Evolutionary conservation across 2,329 filamentous ascomycete genomes (phyloP).

Genomic region (Pseudopyrenochaeta lycopersici): DNA sequence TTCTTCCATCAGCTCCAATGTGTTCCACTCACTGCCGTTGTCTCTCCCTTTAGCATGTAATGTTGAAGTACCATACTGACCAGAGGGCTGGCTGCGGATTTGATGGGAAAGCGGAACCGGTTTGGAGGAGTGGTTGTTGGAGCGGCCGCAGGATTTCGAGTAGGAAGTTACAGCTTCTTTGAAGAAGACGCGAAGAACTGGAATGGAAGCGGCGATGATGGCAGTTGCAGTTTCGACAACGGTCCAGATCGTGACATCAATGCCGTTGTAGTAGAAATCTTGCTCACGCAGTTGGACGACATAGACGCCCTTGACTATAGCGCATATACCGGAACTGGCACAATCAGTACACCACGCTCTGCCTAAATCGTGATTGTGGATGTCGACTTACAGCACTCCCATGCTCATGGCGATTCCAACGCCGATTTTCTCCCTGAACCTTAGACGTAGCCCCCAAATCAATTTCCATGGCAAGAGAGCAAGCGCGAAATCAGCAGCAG

Average conservation of each 20-base stretch:
- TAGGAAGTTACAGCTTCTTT: constrained; percentile 20
- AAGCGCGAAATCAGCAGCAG: constrained; percentile 31
- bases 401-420: constrained; percentile 42
- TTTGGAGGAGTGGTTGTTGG: neutral
- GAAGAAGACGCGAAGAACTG: constrained; percentile 43
- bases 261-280: constrained; percentile 42
- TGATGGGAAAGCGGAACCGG: neutral
- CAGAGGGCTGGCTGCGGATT: neutral
- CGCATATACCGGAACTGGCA: constrained; percentile 33
- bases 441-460: constrained; percentile 33
- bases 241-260: constrained; percentile 42
- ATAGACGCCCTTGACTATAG: constrained; percentile 37
- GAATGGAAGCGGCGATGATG: constrained; percentile 39
- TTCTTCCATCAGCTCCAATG: constrained; percentile 3
- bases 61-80: neutral
- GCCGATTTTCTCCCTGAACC: constrained; percentile 34
- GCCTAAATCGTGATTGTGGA: too few species aligned
- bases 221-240: constrained; percentile 39
- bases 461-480: constrained; percentile 39
- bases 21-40: constrained; percentile 2
- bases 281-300: constrained; percentile 29
- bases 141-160: neutral
- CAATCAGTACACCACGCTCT: too few species aligned
- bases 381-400: constrained; percentile 29
- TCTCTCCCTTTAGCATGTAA: neutral